Evolutionary conservation across 2,329 filamentous ascomycete species (phyloP).

Genomic region (Colletotrichum simmondsii): DNA sequence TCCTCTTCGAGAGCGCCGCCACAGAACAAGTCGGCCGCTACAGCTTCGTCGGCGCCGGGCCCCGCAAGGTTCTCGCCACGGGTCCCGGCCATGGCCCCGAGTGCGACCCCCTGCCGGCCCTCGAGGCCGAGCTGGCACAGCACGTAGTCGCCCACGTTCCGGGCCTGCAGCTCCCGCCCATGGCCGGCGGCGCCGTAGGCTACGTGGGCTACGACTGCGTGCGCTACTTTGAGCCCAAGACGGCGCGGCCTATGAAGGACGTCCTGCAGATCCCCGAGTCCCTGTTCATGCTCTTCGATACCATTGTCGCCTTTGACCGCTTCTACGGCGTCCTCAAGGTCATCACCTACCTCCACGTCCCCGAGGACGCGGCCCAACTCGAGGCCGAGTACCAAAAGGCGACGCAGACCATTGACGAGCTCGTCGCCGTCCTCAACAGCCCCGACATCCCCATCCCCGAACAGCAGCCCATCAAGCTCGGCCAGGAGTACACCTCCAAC

Average conservation of each 20-base stretch:
- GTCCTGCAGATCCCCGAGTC: slow-evolving; percentile 90
- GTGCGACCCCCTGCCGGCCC: slow-evolving; percentile 83
- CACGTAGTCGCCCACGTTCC: slow-evolving; percentile 86
- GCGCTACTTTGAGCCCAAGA: slow-evolving; percentile 97
- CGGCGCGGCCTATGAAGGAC: slow-evolving; percentile 88
- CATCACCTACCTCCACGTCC: slow-evolving; percentile 87
- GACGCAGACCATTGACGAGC: slow-evolving; percentile 69
- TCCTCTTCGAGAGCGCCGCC: slow-evolving; percentile 95
- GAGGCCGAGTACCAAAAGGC: slow-evolving; percentile 77
- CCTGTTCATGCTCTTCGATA: slow-evolving; percentile 97
- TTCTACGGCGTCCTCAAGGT: slow-evolving; percentile 95
- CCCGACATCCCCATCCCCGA: slow-evolving; percentile 81
- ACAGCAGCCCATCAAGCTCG: slow-evolving; percentile 77
- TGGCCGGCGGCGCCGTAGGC: slow-evolving; percentile 93
- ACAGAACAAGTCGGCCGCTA: slow-evolving; percentile 95
- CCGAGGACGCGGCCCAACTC: slow-evolving; percentile 65
- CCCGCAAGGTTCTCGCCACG: slow-evolving; percentile 84
- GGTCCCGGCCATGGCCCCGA: slow-evolving; percentile 88
- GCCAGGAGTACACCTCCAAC: slow-evolving; percentile 89
- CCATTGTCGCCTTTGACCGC: slow-evolving; percentile 92
- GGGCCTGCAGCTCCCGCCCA: slow-evolving; percentile 81
- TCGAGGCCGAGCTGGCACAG: slow-evolving; percentile 83
- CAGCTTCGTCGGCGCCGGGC: slow-evolving; percentile 90
- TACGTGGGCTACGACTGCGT: slow-evolving; percentile 99
- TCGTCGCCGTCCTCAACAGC: slow-evolving; percentile 77